These are phyloP conservation scores for Vanderwaltozyma polyspora DNA, from an alignment of 805 yeast genomes.

Conservation along the genomic window DNA sequence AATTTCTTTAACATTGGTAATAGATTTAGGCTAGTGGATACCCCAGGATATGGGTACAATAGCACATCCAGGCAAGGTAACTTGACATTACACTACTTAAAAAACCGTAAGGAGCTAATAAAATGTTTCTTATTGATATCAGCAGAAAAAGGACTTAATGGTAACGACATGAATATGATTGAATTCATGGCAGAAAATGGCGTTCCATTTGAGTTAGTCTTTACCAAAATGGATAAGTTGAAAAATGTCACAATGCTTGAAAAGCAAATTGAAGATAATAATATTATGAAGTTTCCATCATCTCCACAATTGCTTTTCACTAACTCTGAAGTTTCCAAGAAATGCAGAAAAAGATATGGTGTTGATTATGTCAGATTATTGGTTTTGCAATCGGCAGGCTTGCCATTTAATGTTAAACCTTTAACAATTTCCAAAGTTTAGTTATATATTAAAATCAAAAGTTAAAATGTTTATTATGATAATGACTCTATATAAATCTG, in stretches of 20 bases:
- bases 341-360: constrained; percentile 36
- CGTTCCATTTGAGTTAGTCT: constrained; percentile 58
- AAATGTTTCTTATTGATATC: constrained; percentile 54
- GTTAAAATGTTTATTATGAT: not conserved
- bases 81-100: constrained; percentile 52
- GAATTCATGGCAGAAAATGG: constrained; percentile 42
- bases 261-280: constrained; percentile 29
- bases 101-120: constrained; percentile 40
- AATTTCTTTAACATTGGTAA: constrained; percentile 62
- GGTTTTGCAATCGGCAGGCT: constrained; percentile 24
- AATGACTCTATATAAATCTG: too few relatives aligned
- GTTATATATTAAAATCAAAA: not conserved
- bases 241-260: constrained; percentile 29
- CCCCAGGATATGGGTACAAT: constrained; percentile 82
- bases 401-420: not conserved
- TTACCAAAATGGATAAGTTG: constrained; percentile 65
- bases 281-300: constrained; percentile 32
- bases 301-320: constrained; percentile 38
- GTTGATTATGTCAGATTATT: constrained; percentile 40
- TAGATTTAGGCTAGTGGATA: constrained; percentile 57
- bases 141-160: constrained; percentile 46
- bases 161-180: constrained; percentile 44
- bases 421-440: not conserved
- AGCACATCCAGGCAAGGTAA: constrained; percentile 61
- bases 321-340: constrained; percentile 34